A percentile compares a stretch with the other conserved stretches of the same genome.
These are phyloP conservation scores for Cucumis cinereus DNA, from an alignment of 306 rosid species.

Conservation along the genomic window DNA sequence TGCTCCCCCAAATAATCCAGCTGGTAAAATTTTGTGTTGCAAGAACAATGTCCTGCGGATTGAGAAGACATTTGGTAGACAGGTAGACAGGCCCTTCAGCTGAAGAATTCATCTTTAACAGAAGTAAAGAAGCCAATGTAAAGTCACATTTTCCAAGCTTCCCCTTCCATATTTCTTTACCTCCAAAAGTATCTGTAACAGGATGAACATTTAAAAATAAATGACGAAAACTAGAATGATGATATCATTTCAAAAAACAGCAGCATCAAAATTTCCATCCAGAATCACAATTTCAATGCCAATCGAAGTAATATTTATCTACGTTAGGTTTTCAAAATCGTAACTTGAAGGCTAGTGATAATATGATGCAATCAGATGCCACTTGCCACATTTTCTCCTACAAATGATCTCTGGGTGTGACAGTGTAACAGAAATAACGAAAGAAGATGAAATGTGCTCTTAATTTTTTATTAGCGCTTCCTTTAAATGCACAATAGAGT, in stretches of 20 bases:
- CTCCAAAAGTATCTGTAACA: constrained; percentile 40
- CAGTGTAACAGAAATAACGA: neutral
- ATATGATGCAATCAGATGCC: neutral
- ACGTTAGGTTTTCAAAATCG: neutral
- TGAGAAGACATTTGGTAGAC: constrained; percentile 37
- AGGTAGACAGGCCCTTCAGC: constrained; percentile 20
- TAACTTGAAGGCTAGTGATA: neutral
- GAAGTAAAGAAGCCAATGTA: constrained; percentile 65
- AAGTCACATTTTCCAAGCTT: constrained; percentile 70
- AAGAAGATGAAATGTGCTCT: neutral
- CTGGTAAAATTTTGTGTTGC: constrained; percentile 54
- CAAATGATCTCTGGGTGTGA: neutral
- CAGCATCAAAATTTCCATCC: neutral
- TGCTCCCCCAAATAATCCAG: constrained; percentile 70
- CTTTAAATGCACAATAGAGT: neutral
- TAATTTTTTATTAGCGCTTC: neutral
- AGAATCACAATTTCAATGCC: neutral
- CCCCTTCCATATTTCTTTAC: constrained; percentile 55
- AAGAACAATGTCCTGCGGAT: constrained; percentile 24
- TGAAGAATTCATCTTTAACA: constrained; percentile 41
- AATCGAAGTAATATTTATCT: neutral
- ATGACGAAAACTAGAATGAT: neutral
- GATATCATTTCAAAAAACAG: constrained; percentile 4
- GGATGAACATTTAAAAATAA: neutral
- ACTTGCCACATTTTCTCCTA: neutral